phyloP scores from a whole-genome alignment of 805 yeast genomes.

The Isabelozyma pseudorhagii region DNA sequence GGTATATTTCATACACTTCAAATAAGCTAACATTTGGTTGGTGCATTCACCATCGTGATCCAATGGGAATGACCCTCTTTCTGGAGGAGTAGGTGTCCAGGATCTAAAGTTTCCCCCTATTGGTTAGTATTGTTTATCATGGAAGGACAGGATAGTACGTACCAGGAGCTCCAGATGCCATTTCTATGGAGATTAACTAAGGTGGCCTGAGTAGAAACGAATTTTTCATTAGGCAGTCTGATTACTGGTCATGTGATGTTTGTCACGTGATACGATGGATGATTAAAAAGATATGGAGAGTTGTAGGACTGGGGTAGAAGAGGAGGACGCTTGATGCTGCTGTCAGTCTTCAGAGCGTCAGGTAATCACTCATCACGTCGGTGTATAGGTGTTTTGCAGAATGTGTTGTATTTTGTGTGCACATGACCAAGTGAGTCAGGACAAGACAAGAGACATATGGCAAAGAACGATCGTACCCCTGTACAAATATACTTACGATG shows the following conservation, averaged over 20 bases:
- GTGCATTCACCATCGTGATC: slow-evolving; percentile 88
- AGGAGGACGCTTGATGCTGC: no score
- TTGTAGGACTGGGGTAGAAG: no score
- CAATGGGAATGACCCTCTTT: slow-evolving; percentile 91
- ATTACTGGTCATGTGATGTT: neutral
- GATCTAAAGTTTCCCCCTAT: slow-evolving; percentile 25
- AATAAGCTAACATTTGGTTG: slow-evolving; percentile 67
- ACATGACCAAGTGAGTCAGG: no score
- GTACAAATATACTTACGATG: no score
- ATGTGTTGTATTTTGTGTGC: no score
- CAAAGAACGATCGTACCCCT: no score
- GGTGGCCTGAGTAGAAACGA: neutral
- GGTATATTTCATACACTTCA: slow-evolving; percentile 74
- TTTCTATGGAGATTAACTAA: slow-evolving; percentile 4
- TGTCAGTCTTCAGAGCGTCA: no score
- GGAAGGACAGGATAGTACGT: slow-evolving; percentile 7
- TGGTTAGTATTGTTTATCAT: neutral
- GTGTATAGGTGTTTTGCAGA: no score
- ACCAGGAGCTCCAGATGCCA: slow-evolving; percentile 41
- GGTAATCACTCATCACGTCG: no score
- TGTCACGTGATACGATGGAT: neutral
- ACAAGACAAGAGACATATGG: no score
- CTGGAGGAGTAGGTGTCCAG: slow-evolving; percentile 88
- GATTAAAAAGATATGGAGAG: no score
- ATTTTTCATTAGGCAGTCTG: neutral